Conservation (phyloP, 441 rosid genomes). For the Mallotus repandus region DNA sequence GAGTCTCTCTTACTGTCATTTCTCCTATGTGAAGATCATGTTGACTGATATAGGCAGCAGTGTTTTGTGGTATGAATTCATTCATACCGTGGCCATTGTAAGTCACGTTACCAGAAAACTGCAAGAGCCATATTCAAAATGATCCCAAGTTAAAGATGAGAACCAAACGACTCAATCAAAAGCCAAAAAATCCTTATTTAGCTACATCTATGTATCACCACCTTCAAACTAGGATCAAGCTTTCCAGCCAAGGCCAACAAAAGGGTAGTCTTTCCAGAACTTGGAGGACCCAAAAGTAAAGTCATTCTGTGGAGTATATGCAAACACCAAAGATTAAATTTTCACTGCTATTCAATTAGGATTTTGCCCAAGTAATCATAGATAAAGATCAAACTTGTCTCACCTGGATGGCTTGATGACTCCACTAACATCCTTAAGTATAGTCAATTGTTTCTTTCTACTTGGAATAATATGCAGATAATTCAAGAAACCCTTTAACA, state of each 20-base stretch:
- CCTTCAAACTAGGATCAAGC: constrained; percentile 30
- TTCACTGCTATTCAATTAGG: neutral
- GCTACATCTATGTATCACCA: neutral
- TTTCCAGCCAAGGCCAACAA: constrained; percentile 32
- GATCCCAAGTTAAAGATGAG: neutral
- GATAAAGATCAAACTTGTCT: too few relatives aligned
- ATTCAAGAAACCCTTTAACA: constrained; percentile 44
- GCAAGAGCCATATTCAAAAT: neutral
- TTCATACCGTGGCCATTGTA: constrained; percentile 27
- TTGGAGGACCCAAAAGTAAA: constrained; percentile 46
- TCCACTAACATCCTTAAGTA: constrained; percentile 71
- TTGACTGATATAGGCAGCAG: constrained; percentile 34
- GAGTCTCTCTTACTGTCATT: constrained; percentile 30
- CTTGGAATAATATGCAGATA: constrained; percentile 46
- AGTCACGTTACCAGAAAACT: constrained; percentile 28
- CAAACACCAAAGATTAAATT: neutral
- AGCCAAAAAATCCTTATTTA: neutral
- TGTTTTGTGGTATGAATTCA: constrained; percentile 28
- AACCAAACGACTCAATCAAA: too few relatives aligned
- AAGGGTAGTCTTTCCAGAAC: constrained; percentile 36
- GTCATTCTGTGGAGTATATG: constrained; percentile 39
- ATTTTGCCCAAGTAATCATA: too few relatives aligned
- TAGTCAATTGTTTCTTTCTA: constrained; percentile 48
- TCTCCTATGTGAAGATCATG: constrained; percentile 29
- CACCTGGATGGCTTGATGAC: constrained; percentile 67